Percentiles rank a stretch among this genome's conserved stretches.
Evolutionary conservation across 2,329 filamentous ascomycete species (phyloP).

Genomic region (Diaporthe longicolla): DNA sequence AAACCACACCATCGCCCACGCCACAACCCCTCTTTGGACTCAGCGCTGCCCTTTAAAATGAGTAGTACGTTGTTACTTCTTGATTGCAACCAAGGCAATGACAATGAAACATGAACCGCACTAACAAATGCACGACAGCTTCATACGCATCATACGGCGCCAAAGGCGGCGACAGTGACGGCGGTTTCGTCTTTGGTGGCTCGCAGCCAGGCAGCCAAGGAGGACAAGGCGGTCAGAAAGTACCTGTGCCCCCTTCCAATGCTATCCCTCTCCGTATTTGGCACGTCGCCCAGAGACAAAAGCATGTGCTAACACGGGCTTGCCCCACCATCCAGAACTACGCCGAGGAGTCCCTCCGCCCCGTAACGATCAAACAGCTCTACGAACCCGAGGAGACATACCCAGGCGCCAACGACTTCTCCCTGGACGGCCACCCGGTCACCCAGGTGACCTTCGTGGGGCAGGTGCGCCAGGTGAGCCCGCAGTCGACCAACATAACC

Average conservation of each 20-base stretch:
- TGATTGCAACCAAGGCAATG: background rate
- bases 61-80: constrained; percentile 36
- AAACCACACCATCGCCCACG: constrained; percentile 24
- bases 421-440: constrained; percentile 82
- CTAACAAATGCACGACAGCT: constrained; percentile 50
- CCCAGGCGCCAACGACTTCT: constrained; percentile 81
- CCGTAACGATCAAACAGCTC: constrained; percentile 96
- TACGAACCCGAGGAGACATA: constrained; percentile 84
- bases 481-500: constrained; percentile 91
- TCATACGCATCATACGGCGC: constrained; percentile 68
- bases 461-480: constrained; percentile 88
- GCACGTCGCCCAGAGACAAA: background rate
- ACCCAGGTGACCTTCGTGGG: constrained; percentile 88
- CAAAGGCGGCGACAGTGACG: constrained; percentile 71
- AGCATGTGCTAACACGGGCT: background rate
- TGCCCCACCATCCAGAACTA: constrained; percentile 62
- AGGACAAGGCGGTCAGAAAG: constrained; percentile 47
- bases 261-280: background rate
- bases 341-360: constrained; percentile 88
- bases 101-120: background rate
- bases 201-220: constrained; percentile 72
- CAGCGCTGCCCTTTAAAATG: constrained; percentile 33
- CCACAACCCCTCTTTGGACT: background rate
- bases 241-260: background rate
- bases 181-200: constrained; percentile 72